Evolutionary conservation across 169 alveolate species (phyloP), one percentile per base, ranked within the genome.

Genomic region (Eimeria maxima): DNA sequence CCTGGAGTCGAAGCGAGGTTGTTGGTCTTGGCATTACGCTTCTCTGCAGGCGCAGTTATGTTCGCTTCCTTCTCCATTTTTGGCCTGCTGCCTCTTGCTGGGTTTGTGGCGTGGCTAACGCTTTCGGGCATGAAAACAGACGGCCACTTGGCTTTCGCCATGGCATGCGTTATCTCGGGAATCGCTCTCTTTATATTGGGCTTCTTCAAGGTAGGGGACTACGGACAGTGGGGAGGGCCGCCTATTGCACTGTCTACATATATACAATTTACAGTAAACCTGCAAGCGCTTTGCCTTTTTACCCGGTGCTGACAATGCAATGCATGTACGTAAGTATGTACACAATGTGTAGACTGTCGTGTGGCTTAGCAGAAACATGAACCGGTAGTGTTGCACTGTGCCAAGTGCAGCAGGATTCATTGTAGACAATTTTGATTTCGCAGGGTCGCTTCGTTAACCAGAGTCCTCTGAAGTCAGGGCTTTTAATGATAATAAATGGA

Each of bases 81-180:
- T 84, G 99, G 99, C 29, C 89, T 97, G 53, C 96, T 98, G 55
- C 99, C 99, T 4, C 96, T 98, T 87, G 93, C 97, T n/a, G 98
- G 99, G 18, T 98, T 97, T 84, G 93, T 98, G n/a, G 98, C 97
- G 38, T 97, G 97, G 97, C 86, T 95, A 22, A 91, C 96, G 22
- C 24, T 80, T 22, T 90, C 93, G 10, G 97, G 95, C 47, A 69
- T 76, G 84, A 69, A 86, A 47, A 93, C 95, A 63, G 95, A 67
- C 45, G 96, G 83, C 73, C 97, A 94, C 90, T 92, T 97, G 73
- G 97, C 98, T 8, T 98, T 97, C 84, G 55, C 95, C 63, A 97
- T 97, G 81, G 98, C 97, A 45, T 97, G 97, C 87, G 88, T 96
- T 47, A 96, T 97, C 71, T 97, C 98, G 2, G 88, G 97, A 47